Evolutionary conservation across 2,329 filamentous ascomycete genomes (phyloP).

Genomic region (Zymoseptoria tritici): DNA sequence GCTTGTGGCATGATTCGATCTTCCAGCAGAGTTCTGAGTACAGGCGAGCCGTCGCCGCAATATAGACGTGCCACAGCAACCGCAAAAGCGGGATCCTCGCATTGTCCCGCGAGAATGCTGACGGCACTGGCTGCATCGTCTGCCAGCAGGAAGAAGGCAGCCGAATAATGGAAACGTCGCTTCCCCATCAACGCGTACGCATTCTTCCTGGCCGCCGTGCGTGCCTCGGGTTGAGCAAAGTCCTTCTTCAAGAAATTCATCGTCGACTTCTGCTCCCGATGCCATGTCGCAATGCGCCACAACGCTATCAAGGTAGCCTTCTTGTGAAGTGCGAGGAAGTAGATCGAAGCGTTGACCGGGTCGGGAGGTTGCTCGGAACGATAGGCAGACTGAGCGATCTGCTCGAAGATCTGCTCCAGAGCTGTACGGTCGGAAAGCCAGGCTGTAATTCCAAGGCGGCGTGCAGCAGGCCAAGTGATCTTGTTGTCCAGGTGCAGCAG

Average conservation of each 20-base stretch:
- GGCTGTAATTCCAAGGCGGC: slow-evolving; percentile 86
- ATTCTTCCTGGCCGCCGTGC: slow-evolving; percentile 85
- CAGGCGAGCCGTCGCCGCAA: slow-evolving; percentile 71
- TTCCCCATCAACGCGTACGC: slow-evolving; percentile 92
- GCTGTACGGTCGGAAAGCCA: slow-evolving; percentile 76
- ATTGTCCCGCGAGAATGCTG: slow-evolving; percentile 75
- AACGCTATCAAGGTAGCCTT: slow-evolving; percentile 84
- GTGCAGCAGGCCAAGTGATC: slow-evolving; percentile 76
- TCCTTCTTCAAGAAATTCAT: slow-evolving; percentile 78
- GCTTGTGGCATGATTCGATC: slow-evolving; percentile 74
- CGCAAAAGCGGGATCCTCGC: slow-evolving; percentile 83
- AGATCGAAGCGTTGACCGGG: slow-evolving; percentile 82
- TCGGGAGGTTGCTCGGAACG: slow-evolving; percentile 80
- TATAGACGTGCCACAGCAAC: slow-evolving; percentile 83
- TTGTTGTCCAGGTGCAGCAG: slow-evolving; percentile 69
- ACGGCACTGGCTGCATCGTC: slow-evolving; percentile 79
- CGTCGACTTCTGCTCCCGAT: slow-evolving; percentile 76
- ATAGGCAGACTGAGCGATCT: slow-evolving; percentile 89
- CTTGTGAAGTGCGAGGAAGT: slow-evolving; percentile 80
- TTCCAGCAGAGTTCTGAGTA: slow-evolving; percentile 65
- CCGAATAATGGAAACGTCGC: slow-evolving; percentile 86
- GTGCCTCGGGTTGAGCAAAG: slow-evolving; percentile 80
- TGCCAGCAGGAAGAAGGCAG: slow-evolving; percentile 88
- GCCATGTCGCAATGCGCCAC: slow-evolving; percentile 91
- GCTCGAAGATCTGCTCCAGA: slow-evolving; percentile 77